Conservation (phyloP, 257 asterid genomes). For the Primulina eburnea region DNA sequence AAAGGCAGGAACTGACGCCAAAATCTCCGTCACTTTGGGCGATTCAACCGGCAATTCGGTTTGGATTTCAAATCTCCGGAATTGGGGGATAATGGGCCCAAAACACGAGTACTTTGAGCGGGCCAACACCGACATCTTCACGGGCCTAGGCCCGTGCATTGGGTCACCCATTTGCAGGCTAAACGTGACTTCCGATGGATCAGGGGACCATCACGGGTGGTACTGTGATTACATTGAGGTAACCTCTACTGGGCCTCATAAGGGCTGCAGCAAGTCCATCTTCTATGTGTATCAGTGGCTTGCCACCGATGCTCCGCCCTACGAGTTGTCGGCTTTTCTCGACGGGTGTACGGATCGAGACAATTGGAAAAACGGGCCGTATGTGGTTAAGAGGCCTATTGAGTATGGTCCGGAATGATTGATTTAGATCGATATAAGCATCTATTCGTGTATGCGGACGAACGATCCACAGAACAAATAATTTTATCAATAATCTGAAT, state of each 20-base stretch:
- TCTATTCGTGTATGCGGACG: too few relatives aligned
- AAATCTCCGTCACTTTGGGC: slow-evolving; percentile 40
- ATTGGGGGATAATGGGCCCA: slow-evolving; percentile 61
- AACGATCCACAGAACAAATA: too few relatives aligned
- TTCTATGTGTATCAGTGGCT: slow-evolving; percentile 57
- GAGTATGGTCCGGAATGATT: slow-evolving; percentile 18
- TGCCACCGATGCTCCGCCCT: slow-evolving; percentile 46
- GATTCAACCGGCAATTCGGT: slow-evolving; percentile 36
- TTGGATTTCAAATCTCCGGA: slow-evolving; percentile 42
- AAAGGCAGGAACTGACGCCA: slow-evolving; percentile 54
- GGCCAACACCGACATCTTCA: slow-evolving; percentile 47
- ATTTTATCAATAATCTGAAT: too few relatives aligned
- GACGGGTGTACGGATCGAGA: slow-evolving; percentile 36
- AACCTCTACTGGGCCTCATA: slow-evolving; percentile 46
- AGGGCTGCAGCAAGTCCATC: slow-evolving; percentile 41
- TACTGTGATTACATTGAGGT: slow-evolving; percentile 32
- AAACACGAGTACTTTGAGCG: slow-evolving; percentile 52
- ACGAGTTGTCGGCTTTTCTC: slow-evolving; percentile 31
- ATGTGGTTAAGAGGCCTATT: slow-evolving; percentile 30
- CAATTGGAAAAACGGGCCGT: slow-evolving; percentile 21
- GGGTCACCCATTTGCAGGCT: slow-evolving; percentile 49
- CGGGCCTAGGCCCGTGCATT: slow-evolving; percentile 50
- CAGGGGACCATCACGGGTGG: slow-evolving; percentile 42
- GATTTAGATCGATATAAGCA: too few relatives aligned
- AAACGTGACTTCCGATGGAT: slow-evolving; percentile 45